These are phyloP conservation scores for Paraleonurus japonicus DNA, from an alignment of 257 asterid genomes.

Conservation along the genomic window DNA sequence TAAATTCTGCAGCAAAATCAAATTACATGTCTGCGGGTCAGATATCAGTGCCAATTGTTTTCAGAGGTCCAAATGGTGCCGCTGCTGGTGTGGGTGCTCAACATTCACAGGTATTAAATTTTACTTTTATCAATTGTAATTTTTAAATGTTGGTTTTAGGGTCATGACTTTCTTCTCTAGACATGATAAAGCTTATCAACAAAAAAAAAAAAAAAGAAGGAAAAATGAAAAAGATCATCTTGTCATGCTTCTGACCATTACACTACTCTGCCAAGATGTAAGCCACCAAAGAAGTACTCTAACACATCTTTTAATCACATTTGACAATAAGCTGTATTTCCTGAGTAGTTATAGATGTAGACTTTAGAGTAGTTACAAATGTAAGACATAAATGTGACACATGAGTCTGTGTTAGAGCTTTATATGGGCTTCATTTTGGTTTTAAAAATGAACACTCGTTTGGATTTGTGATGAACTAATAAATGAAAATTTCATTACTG, in stretches of 20 bases:
- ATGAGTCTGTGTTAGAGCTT: not conserved
- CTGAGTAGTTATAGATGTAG: not conserved
- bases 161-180: not conserved
- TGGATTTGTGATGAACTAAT: conserved; percentile 1
- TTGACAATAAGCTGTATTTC: not conserved
- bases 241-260: not conserved
- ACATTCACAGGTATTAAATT: conserved; percentile 72
- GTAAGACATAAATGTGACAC: not conserved
- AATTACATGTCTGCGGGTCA: conserved; percentile 91
- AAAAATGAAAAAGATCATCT: not conserved
- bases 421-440: not conserved
- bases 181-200: not conserved
- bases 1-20: conserved; percentile 90
- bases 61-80: conserved; percentile 95
- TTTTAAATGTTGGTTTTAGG: not conserved
- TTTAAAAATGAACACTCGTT: not conserved
- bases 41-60: conserved; percentile 78
- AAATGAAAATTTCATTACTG: not conserved
- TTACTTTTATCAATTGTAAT: not conserved
- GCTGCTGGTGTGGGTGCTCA: conserved; percentile 98
- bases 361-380: too few species aligned
- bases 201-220: not conserved
- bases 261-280: not conserved
- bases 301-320: not conserved
- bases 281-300: not conserved